Evolutionary conservation across 164 flowering plant genomes (phyloP), one percentile per base, ranked within the genome.

Genomic region (Cinnamomum micranthum): DNA sequence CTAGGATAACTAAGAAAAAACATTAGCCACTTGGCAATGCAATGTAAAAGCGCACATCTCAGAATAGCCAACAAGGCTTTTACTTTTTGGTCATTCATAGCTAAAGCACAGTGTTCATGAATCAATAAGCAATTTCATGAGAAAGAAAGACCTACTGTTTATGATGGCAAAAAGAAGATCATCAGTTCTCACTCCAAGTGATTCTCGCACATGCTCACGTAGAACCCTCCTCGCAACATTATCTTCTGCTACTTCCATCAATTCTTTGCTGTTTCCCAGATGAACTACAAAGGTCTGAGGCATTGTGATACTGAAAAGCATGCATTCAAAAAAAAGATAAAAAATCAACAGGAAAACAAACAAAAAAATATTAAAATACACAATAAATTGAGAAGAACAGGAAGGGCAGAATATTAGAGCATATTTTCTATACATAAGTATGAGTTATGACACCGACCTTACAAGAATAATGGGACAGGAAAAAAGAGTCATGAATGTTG

Each of bases 231-330:
- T 93, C 10, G 99, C 98, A 50, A 95, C 93, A 82, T 78, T 85
- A 76, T 89, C 87, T 86, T 92, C 97, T 75, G 99, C 98, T 31
- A 93, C 90, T 76, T 91, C 93, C 98, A 93, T 93, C 33, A 95
- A 85, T 50, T 92, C 99, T 77, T 91, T 93, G 86, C 98, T 95
- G 79, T 95, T 95, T 23, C 99, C 99, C 77, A 95, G 93, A 80
- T 95, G 99, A 59, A 95, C 99, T 80, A 91, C 98, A 88, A 89
- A 87, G 6, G 97, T 95, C 65, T 86, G 81, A 68, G 99, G 99
- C 99, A 95, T 95, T 80, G 73, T 85, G 74, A 95, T 93, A 83
- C 99, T 93, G 85, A 51, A 69, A 62, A 3, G 27, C 27, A 65
- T 50, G 28, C 33, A 65, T 4, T 22, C 12, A 75, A 58, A 13